Base-by-base conservation (phyloP, 352 stramenopile species). In the Globisporangium uncinulatum region DNA sequence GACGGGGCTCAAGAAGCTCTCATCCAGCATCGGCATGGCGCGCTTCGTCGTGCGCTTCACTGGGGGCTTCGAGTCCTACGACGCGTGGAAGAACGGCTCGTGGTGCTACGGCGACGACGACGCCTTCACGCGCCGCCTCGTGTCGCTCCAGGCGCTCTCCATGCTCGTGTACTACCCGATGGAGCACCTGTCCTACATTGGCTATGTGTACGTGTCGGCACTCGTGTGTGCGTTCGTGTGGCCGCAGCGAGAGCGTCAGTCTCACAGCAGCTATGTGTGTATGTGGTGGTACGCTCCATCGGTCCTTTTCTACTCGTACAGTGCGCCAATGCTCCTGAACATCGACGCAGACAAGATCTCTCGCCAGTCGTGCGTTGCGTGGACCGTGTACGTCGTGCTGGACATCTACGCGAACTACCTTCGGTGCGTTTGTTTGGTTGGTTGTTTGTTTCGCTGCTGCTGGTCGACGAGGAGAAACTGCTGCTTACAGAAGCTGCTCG, bases 81-180 rank as follows among this genome's bases (percentile, higher is more conserved):
- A 79, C 14, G 84, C 82, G 11, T 71, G 78, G 61, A 86, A 90
- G 59, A 89, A 88, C 60, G 76, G 65, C 50, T 90, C 84, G 9
- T 92, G 84, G 84, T 87, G 73, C 63, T 89, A 83, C 41, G 63
- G 66, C 6, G 83, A 90, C 67, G 83, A 92, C 54, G 75, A 84
- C 61, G 77, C 83, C 13, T 57, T 76, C 60, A 61, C 88, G 50
- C 68, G 74, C 36, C 63, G 65, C 17, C 47, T 94, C 44, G 84
- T 92, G 46, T 74, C 62, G 45, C 56, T 88, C 6, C 79, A 94
- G 59, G 73, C 78, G 55, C 74, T 88, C 62, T 89, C 81, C 19
- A 94, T 94, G 84, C 61, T 94, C 39, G 61, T 86, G 9, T 94
- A 94, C 69, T 89, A 94, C 67, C 84, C 84, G n/a, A 65, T 94